phyloP scores from a whole-genome alignment of 2,329 filamentous ascomycete species.

The Biscogniauxia marginata region DNA sequence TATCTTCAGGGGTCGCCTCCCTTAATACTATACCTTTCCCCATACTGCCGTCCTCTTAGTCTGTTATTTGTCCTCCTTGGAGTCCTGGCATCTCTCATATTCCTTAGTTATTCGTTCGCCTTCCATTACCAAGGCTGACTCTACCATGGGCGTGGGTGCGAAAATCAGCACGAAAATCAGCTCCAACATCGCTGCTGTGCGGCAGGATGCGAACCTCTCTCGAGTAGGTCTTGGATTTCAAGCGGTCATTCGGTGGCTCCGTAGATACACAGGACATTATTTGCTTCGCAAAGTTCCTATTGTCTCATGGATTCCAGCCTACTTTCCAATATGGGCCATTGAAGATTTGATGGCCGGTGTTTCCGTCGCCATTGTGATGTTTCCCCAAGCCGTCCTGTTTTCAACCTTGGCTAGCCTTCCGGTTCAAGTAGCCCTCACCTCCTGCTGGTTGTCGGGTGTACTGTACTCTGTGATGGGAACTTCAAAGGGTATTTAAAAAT shows the following conservation, averaged over 20 bases:
- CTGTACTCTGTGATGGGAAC: not conserved
- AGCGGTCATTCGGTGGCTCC: not conserved
- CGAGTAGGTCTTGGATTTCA: not conserved
- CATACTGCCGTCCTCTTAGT: not conserved
- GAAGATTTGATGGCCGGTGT: not conserved
- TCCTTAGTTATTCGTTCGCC: not conserved
- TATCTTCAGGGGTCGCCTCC: not conserved
- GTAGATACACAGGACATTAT: not conserved
- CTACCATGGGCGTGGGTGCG: not conserved
- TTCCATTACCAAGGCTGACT: not conserved
- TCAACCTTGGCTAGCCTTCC: not conserved
- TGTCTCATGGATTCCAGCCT: not conserved
- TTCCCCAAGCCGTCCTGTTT: not conserved
- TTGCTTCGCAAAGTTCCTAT: not conserved
- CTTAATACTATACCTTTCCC: not conserved
- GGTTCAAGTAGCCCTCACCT: not conserved
- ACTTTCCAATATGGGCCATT: not conserved
- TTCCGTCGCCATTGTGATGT: not conserved
- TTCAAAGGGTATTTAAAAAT: not conserved
- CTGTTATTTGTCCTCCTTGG: not conserved
- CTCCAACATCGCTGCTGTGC: not conserved
- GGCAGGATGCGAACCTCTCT: not conserved
- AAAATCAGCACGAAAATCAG: not conserved
- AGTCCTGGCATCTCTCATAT: not conserved
- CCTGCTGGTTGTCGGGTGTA: not conserved